Conservation (phyloP, 2,329 filamentous ascomycete species). For the Fusarium keratoplasticum region DNA sequence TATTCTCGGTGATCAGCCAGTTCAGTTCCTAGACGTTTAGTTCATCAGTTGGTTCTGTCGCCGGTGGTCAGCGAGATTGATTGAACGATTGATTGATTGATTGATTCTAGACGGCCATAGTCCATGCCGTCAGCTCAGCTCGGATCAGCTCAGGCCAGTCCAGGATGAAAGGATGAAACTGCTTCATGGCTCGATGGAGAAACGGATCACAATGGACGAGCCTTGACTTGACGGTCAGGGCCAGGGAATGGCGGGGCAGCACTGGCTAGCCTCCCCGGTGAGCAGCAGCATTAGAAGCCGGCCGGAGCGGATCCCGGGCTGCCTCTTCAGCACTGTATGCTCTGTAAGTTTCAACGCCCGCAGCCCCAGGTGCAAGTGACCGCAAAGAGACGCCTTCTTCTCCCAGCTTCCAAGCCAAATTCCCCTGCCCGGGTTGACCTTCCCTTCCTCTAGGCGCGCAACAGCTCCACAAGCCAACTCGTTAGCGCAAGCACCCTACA, state of each 20-base stretch:
- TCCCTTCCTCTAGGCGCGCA: not conserved
- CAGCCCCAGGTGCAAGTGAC: not conserved
- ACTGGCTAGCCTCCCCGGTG: not conserved
- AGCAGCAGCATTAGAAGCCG: not conserved
- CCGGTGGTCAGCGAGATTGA: not conserved
- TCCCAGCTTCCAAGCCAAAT: not conserved
- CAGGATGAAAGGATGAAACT: constrained; percentile 9
- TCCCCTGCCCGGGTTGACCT: not conserved
- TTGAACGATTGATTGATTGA: not conserved
- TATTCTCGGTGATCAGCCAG: constrained; percentile 27
- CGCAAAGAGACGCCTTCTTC: not conserved
- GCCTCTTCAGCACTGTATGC: not conserved
- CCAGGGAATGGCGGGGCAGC: constrained; percentile 29
- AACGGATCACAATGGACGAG: constrained; percentile 2
- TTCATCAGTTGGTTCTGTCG: not conserved
- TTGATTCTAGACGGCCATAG: not conserved
- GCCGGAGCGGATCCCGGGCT: constrained; percentile 28
- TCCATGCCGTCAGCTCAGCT: not conserved
- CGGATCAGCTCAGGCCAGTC: not conserved
- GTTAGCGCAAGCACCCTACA: constrained; percentile 18
- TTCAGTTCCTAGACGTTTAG: constrained; percentile 3
- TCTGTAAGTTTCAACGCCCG: not conserved
- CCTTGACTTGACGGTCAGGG: constrained; percentile 8
- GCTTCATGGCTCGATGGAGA: constrained; percentile 1
- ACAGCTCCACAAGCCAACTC: not conserved